Conservation (phyloP, 768 basidiomycete genomes). For the Pulveroboletus sp. region DNA sequence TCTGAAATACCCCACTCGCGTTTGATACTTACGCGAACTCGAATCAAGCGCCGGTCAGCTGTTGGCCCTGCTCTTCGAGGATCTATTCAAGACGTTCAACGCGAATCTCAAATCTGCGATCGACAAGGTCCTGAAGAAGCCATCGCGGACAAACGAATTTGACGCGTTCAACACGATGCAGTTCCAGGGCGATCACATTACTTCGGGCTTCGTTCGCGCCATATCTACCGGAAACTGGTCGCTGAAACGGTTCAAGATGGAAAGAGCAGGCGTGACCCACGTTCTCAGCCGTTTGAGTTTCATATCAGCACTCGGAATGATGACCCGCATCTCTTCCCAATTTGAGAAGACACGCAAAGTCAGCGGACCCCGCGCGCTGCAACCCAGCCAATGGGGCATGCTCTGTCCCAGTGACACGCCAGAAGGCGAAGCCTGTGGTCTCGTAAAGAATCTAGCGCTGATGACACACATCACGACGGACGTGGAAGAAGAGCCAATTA, state of each 20-base stretch:
- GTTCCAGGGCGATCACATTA: slow-evolving; percentile 95
- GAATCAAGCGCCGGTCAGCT: slow-evolving; percentile 85
- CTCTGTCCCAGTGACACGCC: slow-evolving; percentile 98
- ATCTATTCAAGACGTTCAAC: slow-evolving; percentile 98
- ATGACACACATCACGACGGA: slow-evolving; percentile 99
- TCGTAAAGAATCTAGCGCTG: slow-evolving; percentile 96
- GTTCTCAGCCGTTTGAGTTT: slow-evolving; percentile 94
- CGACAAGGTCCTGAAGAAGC: slow-evolving; percentile 96
- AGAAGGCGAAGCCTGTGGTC: slow-evolving; percentile 98
- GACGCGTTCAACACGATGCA: slow-evolving; percentile 94
- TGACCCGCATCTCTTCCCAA: slow-evolving; percentile 98
- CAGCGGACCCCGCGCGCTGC: slow-evolving; percentile 93
- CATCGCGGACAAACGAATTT: slow-evolving; percentile 90
- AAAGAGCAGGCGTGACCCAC: slow-evolving; percentile 96
- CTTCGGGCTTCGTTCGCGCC: slow-evolving; percentile 92
- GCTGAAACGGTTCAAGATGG: slow-evolving; percentile 98
- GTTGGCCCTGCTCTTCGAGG: slow-evolving; percentile 93
- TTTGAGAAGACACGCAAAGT: slow-evolving; percentile 99
- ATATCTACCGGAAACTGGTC: slow-evolving; percentile 99
- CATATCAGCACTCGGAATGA: slow-evolving; percentile 98
- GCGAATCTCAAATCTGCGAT: slow-evolving; percentile 92
- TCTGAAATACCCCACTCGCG: slow-evolving; percentile 1
- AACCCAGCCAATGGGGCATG: slow-evolving; percentile 99
- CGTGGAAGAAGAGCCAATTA: slow-evolving; percentile 93
- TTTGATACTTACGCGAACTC: slow-evolving; percentile 9